Percentiles rank a stretch among this genome's conserved stretches.
Conservation (phyloP, 441 rosid genomes). For the Populus hybrid region DNA sequence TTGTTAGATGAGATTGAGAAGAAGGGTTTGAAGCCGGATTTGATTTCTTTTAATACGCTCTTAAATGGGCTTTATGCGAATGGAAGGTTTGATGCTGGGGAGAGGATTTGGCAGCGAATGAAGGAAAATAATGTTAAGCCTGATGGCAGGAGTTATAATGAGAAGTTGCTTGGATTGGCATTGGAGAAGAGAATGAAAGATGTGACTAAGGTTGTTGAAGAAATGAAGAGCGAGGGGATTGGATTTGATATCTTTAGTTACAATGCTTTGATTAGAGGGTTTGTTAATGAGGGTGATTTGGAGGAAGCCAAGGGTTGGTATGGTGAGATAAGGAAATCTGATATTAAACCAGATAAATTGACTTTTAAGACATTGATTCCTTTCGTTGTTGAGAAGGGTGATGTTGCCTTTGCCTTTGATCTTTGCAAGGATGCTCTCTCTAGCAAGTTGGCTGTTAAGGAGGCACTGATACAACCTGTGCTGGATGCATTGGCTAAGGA, state of each 20-base stretch:
- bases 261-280: slow-evolving; percentile 51
- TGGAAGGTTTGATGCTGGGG: slow-evolving; percentile 44
- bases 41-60: slow-evolving; percentile 50
- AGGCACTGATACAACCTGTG: background rate
- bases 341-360: slow-evolving; percentile 26
- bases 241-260: slow-evolving; percentile 43
- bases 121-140: slow-evolving; percentile 36
- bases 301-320: slow-evolving; percentile 56
- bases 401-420: slow-evolving; percentile 46
- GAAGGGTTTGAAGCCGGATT: slow-evolving; percentile 44
- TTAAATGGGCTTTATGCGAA: slow-evolving; percentile 37
- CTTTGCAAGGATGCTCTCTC: slow-evolving; percentile 42
- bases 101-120: slow-evolving; percentile 57
- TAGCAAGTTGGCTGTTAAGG: slow-evolving; percentile 9
- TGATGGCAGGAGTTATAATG: slow-evolving; percentile 56
- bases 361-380: slow-evolving; percentile 38
- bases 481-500: background rate
- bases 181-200: slow-evolving; percentile 38
- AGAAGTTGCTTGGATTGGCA: slow-evolving; percentile 53
- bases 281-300: slow-evolving; percentile 35
- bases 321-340: slow-evolving; percentile 36
- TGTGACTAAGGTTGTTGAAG: slow-evolving; percentile 35
- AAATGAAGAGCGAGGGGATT: slow-evolving; percentile 40
- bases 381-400: slow-evolving; percentile 47
- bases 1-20: slow-evolving; percentile 50